Percentiles rank a stretch among this genome's conserved stretches.
Conservation (phyloP, 495 filamentous ascomycete genomes). For the Hypoxylon lenormandii region DNA sequence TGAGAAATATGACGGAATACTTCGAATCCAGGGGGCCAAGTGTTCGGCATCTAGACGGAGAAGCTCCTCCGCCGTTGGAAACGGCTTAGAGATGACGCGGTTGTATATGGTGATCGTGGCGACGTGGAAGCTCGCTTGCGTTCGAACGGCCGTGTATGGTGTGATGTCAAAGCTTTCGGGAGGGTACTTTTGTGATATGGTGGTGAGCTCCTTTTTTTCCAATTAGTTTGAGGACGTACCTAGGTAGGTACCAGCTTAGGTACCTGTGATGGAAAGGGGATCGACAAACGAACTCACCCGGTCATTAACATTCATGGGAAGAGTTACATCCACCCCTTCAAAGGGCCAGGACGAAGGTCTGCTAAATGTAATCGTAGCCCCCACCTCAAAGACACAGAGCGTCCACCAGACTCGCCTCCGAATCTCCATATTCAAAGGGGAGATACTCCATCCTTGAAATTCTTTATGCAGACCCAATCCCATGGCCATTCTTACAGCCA, state of each 20-base stretch:
- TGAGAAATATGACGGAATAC: constrained; percentile 61
- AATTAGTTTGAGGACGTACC: neutral
- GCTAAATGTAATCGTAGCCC: constrained; percentile 49
- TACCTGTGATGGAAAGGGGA: too few relatives aligned
- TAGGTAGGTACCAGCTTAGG: too few relatives aligned
- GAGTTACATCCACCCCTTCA: constrained; percentile 38
- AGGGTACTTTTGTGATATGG: constrained; percentile 59
- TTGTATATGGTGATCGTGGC: constrained; percentile 65
- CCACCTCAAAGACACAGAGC: constrained; percentile 47
- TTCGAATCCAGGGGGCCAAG: constrained; percentile 63
- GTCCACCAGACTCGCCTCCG: constrained; percentile 49
- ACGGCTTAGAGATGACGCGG: constrained; percentile 65
- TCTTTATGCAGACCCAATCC: constrained; percentile 68
- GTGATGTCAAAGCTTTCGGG: constrained; percentile 60
- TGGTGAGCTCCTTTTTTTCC: constrained; percentile 50
- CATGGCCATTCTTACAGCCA: constrained; percentile 66
- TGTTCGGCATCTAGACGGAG: constrained; percentile 58
- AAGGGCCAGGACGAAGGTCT: constrained; percentile 61
- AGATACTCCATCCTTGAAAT: constrained; percentile 67
- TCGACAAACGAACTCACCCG: too few relatives aligned
- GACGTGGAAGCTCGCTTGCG: constrained; percentile 63
- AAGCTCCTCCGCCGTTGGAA: constrained; percentile 62
- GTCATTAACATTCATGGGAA: too few relatives aligned
- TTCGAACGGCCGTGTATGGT: constrained; percentile 63
- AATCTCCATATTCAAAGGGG: constrained; percentile 57